Percentiles rank a stretch among this genome's conserved stretches.
phyloP scores from a whole-genome alignment of 139 green algal genomes.

The Bryopsis sp. region DNA sequence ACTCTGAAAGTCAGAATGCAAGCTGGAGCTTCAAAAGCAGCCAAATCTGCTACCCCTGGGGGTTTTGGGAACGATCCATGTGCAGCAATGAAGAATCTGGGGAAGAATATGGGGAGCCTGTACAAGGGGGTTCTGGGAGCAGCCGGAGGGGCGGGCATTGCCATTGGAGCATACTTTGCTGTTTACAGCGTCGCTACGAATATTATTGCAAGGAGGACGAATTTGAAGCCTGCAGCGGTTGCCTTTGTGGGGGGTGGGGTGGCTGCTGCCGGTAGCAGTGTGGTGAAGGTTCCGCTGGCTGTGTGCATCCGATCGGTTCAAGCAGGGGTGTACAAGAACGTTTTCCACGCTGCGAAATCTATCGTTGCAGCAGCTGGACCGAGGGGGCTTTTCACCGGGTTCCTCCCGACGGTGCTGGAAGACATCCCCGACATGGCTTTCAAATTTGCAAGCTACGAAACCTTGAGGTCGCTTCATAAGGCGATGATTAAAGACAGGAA shows the following conservation, averaged over 20 bases:
- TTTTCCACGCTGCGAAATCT: conserved; percentile 38
- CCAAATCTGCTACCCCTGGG: conserved; percentile 1
- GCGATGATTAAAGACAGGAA: conserved; percentile 18
- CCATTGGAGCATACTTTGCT: conserved; percentile 91
- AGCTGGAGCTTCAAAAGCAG: conserved; percentile 16
- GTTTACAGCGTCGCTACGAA: conserved; percentile 74
- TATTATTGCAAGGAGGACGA: conserved; percentile 35
- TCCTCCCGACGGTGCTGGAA: conserved; percentile 71
- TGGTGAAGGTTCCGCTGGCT: conserved; percentile 73
- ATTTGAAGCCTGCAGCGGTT: conserved; percentile 35
- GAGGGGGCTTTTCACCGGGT: conserved; percentile 71
- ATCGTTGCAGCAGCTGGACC: conserved; percentile 51
- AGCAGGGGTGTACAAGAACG: conserved; percentile 70
- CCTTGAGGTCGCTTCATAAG: conserved; percentile 50
- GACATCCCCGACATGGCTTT: conserved; percentile 84
- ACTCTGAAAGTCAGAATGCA: conserved; percentile 85
- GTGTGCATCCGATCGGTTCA: conserved; percentile 80
- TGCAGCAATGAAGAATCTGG: conserved; percentile 19
- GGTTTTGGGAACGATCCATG: conserved; percentile 20
- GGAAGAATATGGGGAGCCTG: conserved; percentile 38
- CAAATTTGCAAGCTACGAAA: conserved; percentile 81
- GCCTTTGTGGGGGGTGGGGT: conserved; percentile 66
- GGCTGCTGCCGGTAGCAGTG: conserved; percentile 64
- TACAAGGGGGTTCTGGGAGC: conserved; percentile 82
- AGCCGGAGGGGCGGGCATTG: conserved; percentile 81